Base-by-base conservation (phyloP, 169 alveolate genomes). In the Ichthyophthirius multifiliis region DNA sequence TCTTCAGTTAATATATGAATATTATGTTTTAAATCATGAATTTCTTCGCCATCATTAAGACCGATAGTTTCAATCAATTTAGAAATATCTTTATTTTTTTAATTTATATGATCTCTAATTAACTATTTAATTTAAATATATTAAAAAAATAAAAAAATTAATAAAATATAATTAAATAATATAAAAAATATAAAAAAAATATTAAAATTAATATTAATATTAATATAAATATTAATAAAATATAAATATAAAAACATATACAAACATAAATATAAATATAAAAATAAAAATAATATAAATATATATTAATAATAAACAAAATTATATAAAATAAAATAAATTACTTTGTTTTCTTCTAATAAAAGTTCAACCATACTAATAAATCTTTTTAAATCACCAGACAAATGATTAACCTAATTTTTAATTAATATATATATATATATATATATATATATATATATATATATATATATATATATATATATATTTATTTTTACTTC, bases 291-390 rank as follows among this genome's bases (percentile, higher is more conserved):
- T n/a, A n/a, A n/a, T n/a, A n/a, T n/a, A n/a, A n/a, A n/a, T 47
- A 47, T 2, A 20, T 7, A 4, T 47, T 47, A 47, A 6, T 16
- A 20, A 9, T 6, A 3, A 20, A 15, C 27, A 2, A 15, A n/a
- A 20, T 47, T 16, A 20, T 7, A 47, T n/a, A 13, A 1, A 48
- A 48, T n/a, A 1, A 41, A 41, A 9, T 41, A 7, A 41, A 2
- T 7, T 55, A 55, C 48, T 20, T 67, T 67, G 41, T 67, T 67
- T 67, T 67, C 77, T 67, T 67, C 77, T 67, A 67, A 67, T 35
- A 67, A 37, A 3, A 67, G 23, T 67, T 67, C 48, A 39, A 67
- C 77, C 77, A 67, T 67, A n/a, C 77, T 44, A 34, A 67, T 67
- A 67, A 67, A 67, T 39, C 46, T 37, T 18, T 67, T 67, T 23